Conservation (phyloP, 2,329 filamentous ascomycete genomes). For the Aspergillus texensis region DNA sequence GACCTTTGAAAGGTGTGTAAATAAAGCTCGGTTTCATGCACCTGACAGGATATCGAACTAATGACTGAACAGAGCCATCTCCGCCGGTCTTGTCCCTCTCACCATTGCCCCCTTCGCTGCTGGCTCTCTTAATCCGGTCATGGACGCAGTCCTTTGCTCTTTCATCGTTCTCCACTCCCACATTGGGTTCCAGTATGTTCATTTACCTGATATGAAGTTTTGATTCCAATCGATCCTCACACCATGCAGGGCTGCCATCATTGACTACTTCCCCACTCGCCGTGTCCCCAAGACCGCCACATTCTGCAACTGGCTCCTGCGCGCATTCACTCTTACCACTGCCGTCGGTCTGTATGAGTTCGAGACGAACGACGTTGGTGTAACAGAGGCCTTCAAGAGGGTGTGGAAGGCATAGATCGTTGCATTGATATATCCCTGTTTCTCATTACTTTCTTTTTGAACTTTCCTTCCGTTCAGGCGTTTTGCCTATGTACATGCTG, state of each 20-base stretch:
- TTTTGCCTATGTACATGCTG: constrained; percentile 40
- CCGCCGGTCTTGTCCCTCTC: constrained; percentile 80
- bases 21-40: neutral
- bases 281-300: constrained; percentile 69
- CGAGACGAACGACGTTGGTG: constrained; percentile 95
- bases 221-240: constrained; percentile 18
- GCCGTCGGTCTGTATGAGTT: constrained; percentile 95
- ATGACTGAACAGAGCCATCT: constrained; percentile 62
- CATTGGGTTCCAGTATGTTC: constrained; percentile 80
- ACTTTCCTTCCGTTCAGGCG: constrained; percentile 33
- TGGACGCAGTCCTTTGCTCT: constrained; percentile 83
- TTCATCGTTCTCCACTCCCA: constrained; percentile 89
- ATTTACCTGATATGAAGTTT: neutral
- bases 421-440: constrained; percentile 29
- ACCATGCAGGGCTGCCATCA: constrained; percentile 64
- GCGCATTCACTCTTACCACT: constrained; percentile 75
- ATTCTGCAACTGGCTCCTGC: constrained; percentile 75
- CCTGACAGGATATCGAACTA: constrained; percentile 5
- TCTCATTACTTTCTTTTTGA: constrained; percentile 27
- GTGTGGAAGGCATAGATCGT: constrained; percentile 74
- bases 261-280: constrained; percentile 83
- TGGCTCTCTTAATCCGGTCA: constrained; percentile 84
- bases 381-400: constrained; percentile 85
- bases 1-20: constrained; percentile 77
- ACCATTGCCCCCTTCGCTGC: constrained; percentile 89